Conservation (phyloP, 73 alveolate species). For the Symbiodinium pilosum region DNA sequence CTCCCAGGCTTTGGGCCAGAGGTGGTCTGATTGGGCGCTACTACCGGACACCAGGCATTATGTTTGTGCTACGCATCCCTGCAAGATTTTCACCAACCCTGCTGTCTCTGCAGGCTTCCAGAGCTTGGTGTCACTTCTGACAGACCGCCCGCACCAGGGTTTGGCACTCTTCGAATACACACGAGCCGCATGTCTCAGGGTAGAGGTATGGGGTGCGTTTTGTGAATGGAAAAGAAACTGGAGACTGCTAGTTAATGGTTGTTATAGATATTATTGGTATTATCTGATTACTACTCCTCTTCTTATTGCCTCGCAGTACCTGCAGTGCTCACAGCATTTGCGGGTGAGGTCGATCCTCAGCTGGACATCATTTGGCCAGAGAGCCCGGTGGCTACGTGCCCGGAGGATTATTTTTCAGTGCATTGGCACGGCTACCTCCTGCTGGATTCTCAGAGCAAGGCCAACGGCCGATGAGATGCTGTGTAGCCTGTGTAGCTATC, state of each 20-base stretch:
- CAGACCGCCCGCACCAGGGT: constrained; percentile 79
- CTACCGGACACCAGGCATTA: constrained; percentile 70
- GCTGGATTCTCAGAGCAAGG: background rate
- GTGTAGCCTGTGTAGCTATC: background rate
- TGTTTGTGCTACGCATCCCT: background rate
- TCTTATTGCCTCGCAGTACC: no score
- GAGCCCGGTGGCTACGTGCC: constrained; percentile 62
- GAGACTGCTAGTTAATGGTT: no score
- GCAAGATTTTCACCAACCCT: background rate
- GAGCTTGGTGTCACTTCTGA: constrained; percentile 64
- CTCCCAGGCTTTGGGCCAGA: constrained; percentile 51
- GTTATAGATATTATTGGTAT: no score
- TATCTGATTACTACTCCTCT: no score
- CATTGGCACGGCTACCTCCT: constrained; percentile 87
- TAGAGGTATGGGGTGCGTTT: background rate
- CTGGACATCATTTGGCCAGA: constrained; percentile 88
- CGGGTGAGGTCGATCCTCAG: constrained; percentile 42
- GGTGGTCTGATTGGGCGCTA: constrained; percentile 85
- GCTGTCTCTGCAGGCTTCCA: constrained; percentile 32
- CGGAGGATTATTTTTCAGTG: constrained; percentile 67
- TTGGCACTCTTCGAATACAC: constrained; percentile 78
- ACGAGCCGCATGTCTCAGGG: background rate
- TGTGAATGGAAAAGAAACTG: background rate
- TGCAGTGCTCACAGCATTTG: background rate
- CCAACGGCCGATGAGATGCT: constrained; percentile 1